Evolutionary conservation across 2,329 filamentous ascomycete species (phyloP).

Genomic region (Pseudocercospora fuligena): DNA sequence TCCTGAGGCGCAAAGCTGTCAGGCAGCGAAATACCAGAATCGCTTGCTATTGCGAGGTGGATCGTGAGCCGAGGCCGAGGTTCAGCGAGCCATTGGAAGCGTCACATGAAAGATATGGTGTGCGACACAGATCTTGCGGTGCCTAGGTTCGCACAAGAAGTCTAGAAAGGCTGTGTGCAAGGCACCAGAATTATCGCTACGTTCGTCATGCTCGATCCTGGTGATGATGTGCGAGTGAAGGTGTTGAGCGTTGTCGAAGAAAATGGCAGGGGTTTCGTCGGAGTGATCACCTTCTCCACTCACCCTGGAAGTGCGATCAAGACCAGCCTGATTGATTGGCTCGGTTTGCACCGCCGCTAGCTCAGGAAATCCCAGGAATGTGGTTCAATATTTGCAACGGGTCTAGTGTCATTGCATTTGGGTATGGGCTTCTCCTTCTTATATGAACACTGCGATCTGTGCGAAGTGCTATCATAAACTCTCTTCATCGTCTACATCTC

Average conservation of each 20-base stretch:
- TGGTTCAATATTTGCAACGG: too few species aligned
- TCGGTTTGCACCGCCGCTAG: too few species aligned
- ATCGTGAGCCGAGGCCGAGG: neutral
- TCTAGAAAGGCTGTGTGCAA: neutral
- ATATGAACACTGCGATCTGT: too few species aligned
- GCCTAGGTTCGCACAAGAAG: neutral
- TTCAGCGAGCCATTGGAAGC: neutral
- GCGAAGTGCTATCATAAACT: too few species aligned
- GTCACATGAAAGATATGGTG: neutral
- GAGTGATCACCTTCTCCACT: too few species aligned
- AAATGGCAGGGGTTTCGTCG: neutral
- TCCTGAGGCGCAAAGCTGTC: neutral
- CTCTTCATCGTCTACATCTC: too few species aligned
- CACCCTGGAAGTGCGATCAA: too few species aligned
- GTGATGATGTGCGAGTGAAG: neutral
- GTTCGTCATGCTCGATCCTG: neutral
- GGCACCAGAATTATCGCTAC: neutral
- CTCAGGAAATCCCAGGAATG: too few species aligned
- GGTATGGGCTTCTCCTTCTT: too few species aligned
- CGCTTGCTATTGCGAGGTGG: neutral
- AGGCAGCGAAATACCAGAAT: conserved; percentile 7
- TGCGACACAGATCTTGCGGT: neutral
- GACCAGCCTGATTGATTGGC: too few species aligned
- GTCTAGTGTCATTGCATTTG: too few species aligned
- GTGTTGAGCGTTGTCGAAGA: neutral